These are phyloP conservation scores for Pyrenochaeta sp. DNA, from an alignment of 2,329 filamentous ascomycete genomes.

Conservation along the genomic window DNA sequence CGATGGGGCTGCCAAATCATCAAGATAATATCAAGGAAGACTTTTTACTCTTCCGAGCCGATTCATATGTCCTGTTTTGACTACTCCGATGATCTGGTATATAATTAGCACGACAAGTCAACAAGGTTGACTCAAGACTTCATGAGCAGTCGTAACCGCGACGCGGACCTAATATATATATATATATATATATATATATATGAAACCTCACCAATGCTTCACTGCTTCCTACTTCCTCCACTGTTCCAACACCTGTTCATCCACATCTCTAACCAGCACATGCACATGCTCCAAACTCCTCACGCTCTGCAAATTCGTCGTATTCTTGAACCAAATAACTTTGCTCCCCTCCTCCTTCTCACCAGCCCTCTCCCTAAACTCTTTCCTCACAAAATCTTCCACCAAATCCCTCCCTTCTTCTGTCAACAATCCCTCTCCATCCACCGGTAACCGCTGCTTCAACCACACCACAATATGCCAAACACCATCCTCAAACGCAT, in stretches of 20 bases:
- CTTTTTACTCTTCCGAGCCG: too few species aligned
- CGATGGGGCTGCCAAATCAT: too few species aligned
- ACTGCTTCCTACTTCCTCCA: constrained; percentile 7
- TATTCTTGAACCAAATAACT: constrained; percentile 73
- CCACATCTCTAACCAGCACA: constrained; percentile 75
- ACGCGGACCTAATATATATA: too few species aligned
- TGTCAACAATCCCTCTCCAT: constrained; percentile 43
- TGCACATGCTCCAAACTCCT: constrained; percentile 75
- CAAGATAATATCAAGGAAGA: too few species aligned
- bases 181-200: too few species aligned
- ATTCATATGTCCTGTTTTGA: too few species aligned
- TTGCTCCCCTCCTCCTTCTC: constrained; percentile 53
- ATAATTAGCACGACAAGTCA: too few species aligned
- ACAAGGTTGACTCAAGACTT: too few species aligned
- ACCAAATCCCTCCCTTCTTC: constrained; percentile 37
- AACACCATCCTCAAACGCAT: constrained; percentile 64
- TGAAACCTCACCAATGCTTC: neutral
- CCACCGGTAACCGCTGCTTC: constrained; percentile 46
- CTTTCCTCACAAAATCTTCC: constrained; percentile 45
- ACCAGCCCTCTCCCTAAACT: constrained; percentile 55
- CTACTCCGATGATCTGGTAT: too few species aligned
- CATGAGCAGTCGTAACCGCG: too few species aligned
- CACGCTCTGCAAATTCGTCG: constrained; percentile 68
- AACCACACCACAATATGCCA: constrained; percentile 66
- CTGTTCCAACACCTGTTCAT: constrained; percentile 58